Evolutionary conservation across 2,329 filamentous ascomycete species (phyloP), one percentile per base, ranked within the genome.

Genomic region (Fusarium sp.): DNA sequence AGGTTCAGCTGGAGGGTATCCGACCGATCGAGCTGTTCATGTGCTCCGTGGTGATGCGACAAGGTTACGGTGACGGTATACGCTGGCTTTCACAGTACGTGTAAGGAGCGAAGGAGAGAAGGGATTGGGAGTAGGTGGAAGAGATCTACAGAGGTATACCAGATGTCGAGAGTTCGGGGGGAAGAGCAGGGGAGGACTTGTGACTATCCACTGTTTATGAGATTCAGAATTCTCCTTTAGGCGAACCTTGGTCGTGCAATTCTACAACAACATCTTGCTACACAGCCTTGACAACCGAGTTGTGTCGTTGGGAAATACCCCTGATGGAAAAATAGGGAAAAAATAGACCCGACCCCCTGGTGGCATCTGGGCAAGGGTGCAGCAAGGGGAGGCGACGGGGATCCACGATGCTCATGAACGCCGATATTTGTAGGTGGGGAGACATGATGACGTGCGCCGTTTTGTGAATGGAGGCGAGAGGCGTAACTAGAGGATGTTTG

Each of bases 11-110:
- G 76, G 95, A 98, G 87, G 94, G 94, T 36, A 97, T 98, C 84
- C 89, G 95, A 78, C 94, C 95, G 27, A 96, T 99, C 80, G 96
- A 99, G 89, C 91, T 98, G 73, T 98, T 98, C 85, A 97, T 99
- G 96, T 98, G 95, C 90, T 97, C 94, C 79, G 95, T 98, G 77
- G 96, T 98, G 72, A 98, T 98, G 94, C 91, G 96, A 84, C 96
- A 98, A 88, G 96, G 93, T 75, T 97, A 97, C 83, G 94, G 94
- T 63, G 95, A 97, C 79, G 95, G 90, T 79, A 96, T 97, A 84
- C 91, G 94, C 86, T 97, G 94, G 95, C 84, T 97, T 84, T 94
- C 94, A 65, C 94, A 97, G 88, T 97, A 97, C 81, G 94, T 97
- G 82, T 97, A 92, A 87, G 82, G 63, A 55, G 67, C 55, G 31